phyloP scores from a whole-genome alignment of 2,329 filamentous ascomycete species.

The Alternaria hordeiaustralica region DNA sequence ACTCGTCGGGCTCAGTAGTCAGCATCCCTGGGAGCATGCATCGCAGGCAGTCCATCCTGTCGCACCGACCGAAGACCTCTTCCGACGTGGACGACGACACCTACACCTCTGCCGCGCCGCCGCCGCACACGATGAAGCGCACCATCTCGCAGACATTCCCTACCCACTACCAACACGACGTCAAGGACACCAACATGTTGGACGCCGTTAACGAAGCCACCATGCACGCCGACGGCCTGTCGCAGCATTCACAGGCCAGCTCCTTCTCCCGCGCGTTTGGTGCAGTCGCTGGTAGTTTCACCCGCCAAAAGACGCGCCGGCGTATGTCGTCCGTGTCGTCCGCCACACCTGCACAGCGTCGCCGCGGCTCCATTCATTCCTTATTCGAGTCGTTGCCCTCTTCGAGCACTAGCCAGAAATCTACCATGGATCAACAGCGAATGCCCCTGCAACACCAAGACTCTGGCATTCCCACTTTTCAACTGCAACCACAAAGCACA shows the following conservation, averaged over 20 bases:
- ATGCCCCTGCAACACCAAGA: slow-evolving; percentile 41
- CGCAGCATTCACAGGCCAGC: slow-evolving; percentile 30
- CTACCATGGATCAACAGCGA: slow-evolving; percentile 30
- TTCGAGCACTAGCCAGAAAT: slow-evolving; percentile 22
- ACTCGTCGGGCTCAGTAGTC: slow-evolving; percentile 7
- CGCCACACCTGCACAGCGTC: slow-evolving; percentile 26
- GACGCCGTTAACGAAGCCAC: slow-evolving; percentile 40
- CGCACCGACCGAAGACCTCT: slow-evolving; percentile 49
- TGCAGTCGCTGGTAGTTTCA: slow-evolving; percentile 37
- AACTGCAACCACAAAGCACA: slow-evolving; percentile 14
- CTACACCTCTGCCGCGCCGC: slow-evolving; percentile 20
- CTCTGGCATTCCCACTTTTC: slow-evolving; percentile 36
- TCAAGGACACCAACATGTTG: slow-evolving; percentile 32
- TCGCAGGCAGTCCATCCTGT: slow-evolving; percentile 45
- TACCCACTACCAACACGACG: slow-evolving; percentile 29
- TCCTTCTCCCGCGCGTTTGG: slow-evolving; percentile 41
- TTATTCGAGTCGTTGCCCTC: slow-evolving; percentile 32
- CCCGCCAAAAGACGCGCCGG: slow-evolving; percentile 42
- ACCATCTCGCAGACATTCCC: slow-evolving; percentile 49
- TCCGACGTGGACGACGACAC: slow-evolving; percentile 53
- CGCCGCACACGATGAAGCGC: slow-evolving; percentile 41
- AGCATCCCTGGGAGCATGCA: slow-evolving; percentile 41
- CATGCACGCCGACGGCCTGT: slow-evolving; percentile 17
- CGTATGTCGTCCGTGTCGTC: slow-evolving; percentile 43
- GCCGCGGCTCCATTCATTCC: slow-evolving; percentile 39